phyloP scores from a whole-genome alignment of 345 rosid species.

The Draba incana region DNA sequence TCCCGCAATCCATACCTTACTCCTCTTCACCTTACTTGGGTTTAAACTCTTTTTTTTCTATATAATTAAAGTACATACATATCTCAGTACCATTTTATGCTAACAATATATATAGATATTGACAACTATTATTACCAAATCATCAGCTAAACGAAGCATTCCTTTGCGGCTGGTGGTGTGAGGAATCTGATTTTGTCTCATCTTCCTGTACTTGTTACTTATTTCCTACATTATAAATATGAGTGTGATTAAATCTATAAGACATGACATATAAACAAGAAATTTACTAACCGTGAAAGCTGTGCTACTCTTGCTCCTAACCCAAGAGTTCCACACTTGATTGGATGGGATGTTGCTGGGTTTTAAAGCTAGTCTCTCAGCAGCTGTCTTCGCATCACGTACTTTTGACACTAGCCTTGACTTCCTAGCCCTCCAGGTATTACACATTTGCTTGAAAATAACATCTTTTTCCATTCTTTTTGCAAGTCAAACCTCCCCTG shows the following conservation, averaged over 20 bases:
- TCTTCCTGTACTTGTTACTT: too few relatives aligned
- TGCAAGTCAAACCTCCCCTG: too few relatives aligned
- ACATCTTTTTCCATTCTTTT: too few relatives aligned
- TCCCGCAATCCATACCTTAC: not conserved
- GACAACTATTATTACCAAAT: not conserved
- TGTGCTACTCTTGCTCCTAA: not conserved
- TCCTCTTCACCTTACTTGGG: not conserved
- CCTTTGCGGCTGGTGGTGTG: too few relatives aligned
- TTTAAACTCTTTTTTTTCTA: not conserved
- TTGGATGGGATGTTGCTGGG: slow-evolving; percentile 16
- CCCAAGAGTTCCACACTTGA: slow-evolving; percentile 14
- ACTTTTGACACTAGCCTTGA: too few relatives aligned
- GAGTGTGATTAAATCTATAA: not conserved
- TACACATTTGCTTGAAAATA: too few relatives aligned
- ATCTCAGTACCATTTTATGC: not conserved
- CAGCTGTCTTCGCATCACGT: not conserved
- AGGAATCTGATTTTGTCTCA: too few relatives aligned
- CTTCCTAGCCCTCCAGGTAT: too few relatives aligned
- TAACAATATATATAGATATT: not conserved
- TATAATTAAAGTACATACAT: not conserved
- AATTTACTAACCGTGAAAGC: not conserved
- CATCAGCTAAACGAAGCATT: not conserved
- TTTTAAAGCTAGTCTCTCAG: slow-evolving; percentile 4
- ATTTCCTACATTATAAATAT: not conserved
- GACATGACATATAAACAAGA: slow-evolving; percentile 1